phyloP scores from a whole-genome alignment of 192 early-diverging fungal species.

The Piromyces sp. region DNA sequence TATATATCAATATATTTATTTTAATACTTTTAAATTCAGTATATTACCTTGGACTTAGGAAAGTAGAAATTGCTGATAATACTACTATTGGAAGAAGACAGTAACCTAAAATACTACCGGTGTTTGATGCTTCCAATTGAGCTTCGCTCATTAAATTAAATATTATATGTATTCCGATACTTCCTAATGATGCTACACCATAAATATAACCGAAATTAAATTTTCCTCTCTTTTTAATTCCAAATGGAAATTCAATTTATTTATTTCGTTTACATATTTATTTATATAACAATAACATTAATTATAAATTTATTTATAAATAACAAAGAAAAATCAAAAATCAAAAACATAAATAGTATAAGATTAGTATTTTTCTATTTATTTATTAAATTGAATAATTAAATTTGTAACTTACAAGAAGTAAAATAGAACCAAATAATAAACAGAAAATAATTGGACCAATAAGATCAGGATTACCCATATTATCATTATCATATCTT shows the following conservation, averaged over 20 bases:
- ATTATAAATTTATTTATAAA: no score
- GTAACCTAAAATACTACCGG: conserved; percentile 91
- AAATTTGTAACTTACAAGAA: conserved; percentile 61
- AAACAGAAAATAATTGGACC: conserved; percentile 86
- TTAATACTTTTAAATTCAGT: conserved; percentile 2
- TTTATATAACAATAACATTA: no score
- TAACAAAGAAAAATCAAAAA: neutral
- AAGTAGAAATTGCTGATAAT: conserved; percentile 55
- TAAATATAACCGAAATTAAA: conserved; percentile 96
- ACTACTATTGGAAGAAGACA: conserved; percentile 89
- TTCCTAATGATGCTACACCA: conserved; percentile 78
- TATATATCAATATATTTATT: neutral
- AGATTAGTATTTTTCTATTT: no score
- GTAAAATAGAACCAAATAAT: conserved; percentile 73
- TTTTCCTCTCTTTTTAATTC: conserved; percentile 53
- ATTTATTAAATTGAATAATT: no score
- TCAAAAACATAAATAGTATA: no score
- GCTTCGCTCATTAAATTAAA: conserved; percentile 84
- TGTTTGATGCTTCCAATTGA: conserved; percentile 71
- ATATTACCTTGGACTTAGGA: conserved; percentile 18
- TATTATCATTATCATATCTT: conserved; percentile 57
- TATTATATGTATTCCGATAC: conserved; percentile 64
- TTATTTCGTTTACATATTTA: no score
- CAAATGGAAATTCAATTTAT: neutral
- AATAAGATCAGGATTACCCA: conserved; percentile 91